phyloP scores from a whole-genome alignment of 1,139 yeast species.

The Ashbya aceris region DNA sequence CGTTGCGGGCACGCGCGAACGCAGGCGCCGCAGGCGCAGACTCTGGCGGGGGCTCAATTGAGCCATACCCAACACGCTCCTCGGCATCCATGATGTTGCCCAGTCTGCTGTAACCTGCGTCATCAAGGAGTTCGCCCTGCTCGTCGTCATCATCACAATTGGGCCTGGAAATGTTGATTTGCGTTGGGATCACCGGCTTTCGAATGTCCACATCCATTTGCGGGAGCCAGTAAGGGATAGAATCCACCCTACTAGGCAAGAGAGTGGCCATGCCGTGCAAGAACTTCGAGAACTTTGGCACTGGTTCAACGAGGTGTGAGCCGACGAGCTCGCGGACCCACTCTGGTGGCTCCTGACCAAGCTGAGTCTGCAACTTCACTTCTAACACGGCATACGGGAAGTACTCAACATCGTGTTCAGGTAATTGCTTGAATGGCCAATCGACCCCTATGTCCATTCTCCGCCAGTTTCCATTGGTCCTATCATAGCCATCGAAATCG shows the following conservation, averaged over 20 bases:
- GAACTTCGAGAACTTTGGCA: slow-evolving; percentile 93
- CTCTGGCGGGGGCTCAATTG: slow-evolving; percentile 17
- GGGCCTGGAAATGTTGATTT: slow-evolving; percentile 28
- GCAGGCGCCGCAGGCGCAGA: background rate
- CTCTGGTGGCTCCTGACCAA: slow-evolving; percentile 97
- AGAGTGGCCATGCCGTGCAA: slow-evolving; percentile 91
- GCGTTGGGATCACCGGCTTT: slow-evolving; percentile 64
- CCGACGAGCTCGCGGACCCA: slow-evolving; percentile 92
- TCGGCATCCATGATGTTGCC: slow-evolving; percentile 40
- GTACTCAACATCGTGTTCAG: slow-evolving; percentile 76
- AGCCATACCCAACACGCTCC: slow-evolving; percentile 40
- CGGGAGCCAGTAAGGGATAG: slow-evolving; percentile 96
- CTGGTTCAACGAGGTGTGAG: slow-evolving; percentile 93
- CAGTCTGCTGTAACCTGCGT: slow-evolving; percentile 29
- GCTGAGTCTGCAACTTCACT: slow-evolving; percentile 91
- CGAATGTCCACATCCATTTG: slow-evolving; percentile 95
- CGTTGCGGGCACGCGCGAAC: no score
- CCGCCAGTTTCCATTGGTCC: slow-evolving; percentile 93
- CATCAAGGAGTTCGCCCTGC: slow-evolving; percentile 34
- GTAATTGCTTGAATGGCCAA: slow-evolving; percentile 82
- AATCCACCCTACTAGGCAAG: slow-evolving; percentile 68
- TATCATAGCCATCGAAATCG: slow-evolving; percentile 83
- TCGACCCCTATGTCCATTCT: slow-evolving; percentile 97
- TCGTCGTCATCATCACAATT: slow-evolving; percentile 28
- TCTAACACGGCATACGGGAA: slow-evolving; percentile 97